Evolutionary conservation across 2,329 filamentous ascomycete genomes (phyloP), one percentile per base, ranked within the genome.

Genomic region (Fusarium papillatum): DNA sequence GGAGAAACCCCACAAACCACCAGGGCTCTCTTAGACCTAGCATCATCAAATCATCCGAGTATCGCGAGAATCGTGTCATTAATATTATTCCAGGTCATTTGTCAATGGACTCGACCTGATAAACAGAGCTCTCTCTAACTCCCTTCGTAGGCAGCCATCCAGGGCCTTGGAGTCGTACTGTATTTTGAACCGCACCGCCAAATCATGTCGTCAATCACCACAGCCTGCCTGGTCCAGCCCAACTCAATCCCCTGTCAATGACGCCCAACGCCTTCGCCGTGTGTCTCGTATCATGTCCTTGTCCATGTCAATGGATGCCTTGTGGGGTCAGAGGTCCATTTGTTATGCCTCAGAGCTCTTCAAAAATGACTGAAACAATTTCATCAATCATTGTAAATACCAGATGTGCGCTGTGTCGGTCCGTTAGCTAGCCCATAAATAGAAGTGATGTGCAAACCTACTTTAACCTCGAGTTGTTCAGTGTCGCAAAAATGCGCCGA

Each of bases 381-480:
- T 95, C 93, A 82, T 95, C 93, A 72, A 95, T 82, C 69, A 95
- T 88, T 3, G 92, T 94, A 82, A 94, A 95, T 22, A 90, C 88
- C 60, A 95, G 83, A 82, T 95, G 93, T 60, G 92, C 89, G 83
- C 90, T 92, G 75, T 53, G 14, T 34, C 31, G 19, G 69, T 79
- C 31, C n/a, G 69, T 79, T 70, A 76, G 81, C 70, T 53, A 36
- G 43, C 31, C 59, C 80, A 57, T 55, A 64, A 26, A 24, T 13
- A 13, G n/a, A 60, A 36, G 48, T 22, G 13, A 46, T 14, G 55
- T 19, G 24, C 22, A 13, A 13, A 91, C 93, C 88, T 86, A 96
- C 94, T 98, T 98, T 77, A 99, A 87, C 75, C 95, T 90, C 70
- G 92, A 90, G 84, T 98, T 99, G 84, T 99, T 99, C 78, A 98